Percentiles rank a stretch among this genome's conserved stretches.
These are phyloP conservation scores for Pinus tabuliformis DNA, from an alignment of 75 land plant species.

Conservation along the genomic window DNA sequence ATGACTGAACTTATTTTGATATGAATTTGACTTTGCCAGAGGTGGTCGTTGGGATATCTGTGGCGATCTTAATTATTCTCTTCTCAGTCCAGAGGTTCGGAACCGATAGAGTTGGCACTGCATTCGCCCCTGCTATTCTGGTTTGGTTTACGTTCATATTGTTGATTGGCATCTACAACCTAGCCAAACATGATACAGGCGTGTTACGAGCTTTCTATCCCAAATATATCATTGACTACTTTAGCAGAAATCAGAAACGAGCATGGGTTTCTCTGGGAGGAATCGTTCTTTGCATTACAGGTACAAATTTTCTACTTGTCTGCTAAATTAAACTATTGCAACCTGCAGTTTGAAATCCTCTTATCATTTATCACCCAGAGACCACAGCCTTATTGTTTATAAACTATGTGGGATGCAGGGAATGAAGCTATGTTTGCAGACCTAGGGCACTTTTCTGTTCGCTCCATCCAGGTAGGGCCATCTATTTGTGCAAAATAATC, in stretches of 20 bases:
- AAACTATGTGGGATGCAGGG: constrained; percentile 19
- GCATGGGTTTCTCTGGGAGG: constrained; percentile 62
- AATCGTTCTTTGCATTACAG: constrained; percentile 43
- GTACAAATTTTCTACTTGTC: constrained; percentile 1
- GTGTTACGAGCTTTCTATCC: constrained; percentile 48
- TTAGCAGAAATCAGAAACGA: constrained; percentile 17
- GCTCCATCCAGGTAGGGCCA: constrained; percentile 46
- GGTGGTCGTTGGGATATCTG: constrained; percentile 27
- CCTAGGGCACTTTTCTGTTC: constrained; percentile 63
- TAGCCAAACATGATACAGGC: constrained; percentile 27
- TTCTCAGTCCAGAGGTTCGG: constrained; percentile 44
- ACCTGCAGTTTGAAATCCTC: background rate
- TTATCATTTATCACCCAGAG: background rate
- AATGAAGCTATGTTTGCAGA: constrained; percentile 88
- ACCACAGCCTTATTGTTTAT: background rate
- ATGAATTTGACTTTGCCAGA: constrained; percentile 18
- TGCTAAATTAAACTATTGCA: background rate
- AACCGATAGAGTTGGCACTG: constrained; percentile 45
- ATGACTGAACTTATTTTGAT: too few species aligned
- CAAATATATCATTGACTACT: constrained; percentile 29
- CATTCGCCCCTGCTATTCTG: constrained; percentile 38
- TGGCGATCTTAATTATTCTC: constrained; percentile 28
- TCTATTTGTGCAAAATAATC: background rate
- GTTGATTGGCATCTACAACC: constrained; percentile 34
- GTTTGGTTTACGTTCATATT: constrained; percentile 46